Evolutionary conservation across 2,329 filamentous ascomycete genomes (phyloP).

Genomic region (Cryphonectria parasitica): DNA sequence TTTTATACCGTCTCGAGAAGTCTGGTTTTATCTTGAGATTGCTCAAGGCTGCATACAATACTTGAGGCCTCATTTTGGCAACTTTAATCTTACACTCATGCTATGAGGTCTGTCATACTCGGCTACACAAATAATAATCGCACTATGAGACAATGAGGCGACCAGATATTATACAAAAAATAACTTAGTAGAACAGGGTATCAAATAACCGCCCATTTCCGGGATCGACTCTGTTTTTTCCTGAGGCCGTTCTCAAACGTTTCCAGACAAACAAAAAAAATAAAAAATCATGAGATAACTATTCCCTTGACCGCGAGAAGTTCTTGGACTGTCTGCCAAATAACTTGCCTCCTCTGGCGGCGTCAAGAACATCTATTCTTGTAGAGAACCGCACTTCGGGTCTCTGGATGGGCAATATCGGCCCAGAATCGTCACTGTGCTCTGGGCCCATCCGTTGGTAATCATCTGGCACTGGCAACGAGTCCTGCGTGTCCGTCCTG

Average conservation of each 20-base stretch:
- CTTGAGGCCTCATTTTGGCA: too few relatives aligned
- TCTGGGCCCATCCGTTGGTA: slow-evolving; percentile 19
- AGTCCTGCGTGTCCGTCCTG: slow-evolving; percentile 22
- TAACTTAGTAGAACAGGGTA: not conserved
- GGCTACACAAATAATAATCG: not conserved
- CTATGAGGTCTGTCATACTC: not conserved
- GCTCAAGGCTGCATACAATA: too few relatives aligned
- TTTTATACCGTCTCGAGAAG: too few relatives aligned
- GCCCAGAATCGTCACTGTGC: slow-evolving; percentile 28
- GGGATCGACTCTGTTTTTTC: not conserved
- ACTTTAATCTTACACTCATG: not conserved
- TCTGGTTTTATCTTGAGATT: too few relatives aligned
- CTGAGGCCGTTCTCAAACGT: not conserved
- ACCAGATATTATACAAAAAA: not conserved
- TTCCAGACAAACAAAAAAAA: not conserved
- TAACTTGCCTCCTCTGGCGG: not conserved
- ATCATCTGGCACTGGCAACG: slow-evolving; percentile 13
- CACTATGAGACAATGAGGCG: not conserved
- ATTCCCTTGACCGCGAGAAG: slow-evolving; percentile 5
- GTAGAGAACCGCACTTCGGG: slow-evolving; percentile 20
- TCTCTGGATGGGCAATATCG: slow-evolving; percentile 27
- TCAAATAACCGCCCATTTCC: slow-evolving; percentile 2
- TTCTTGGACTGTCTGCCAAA: not conserved
- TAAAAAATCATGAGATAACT: not conserved
- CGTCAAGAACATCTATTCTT: slow-evolving; percentile 4